A percentile compares a stretch with the other conserved stretches of the same genome.
Conservation (phyloP, 495 filamentous ascomycete species). For the Penicillium manginii region DNA sequence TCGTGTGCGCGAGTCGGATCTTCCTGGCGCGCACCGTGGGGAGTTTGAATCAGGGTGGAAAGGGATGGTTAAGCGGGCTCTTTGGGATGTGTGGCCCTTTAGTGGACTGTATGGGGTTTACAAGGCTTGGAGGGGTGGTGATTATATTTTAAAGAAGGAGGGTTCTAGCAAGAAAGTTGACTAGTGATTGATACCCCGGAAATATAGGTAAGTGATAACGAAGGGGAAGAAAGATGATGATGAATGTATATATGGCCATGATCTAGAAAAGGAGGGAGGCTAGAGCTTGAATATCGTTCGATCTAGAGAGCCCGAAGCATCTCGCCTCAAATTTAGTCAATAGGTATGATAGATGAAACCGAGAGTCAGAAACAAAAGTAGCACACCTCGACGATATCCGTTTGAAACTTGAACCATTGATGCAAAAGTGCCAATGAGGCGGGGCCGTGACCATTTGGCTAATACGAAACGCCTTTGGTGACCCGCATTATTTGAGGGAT, state of each 20-base stretch:
- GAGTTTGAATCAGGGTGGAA: slow-evolving; percentile 21
- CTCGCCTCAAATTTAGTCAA: too few species aligned
- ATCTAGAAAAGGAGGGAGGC: too few species aligned
- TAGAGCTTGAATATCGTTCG: too few species aligned
- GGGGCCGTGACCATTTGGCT: too few species aligned
- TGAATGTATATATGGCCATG: too few species aligned
- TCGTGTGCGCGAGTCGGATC: slow-evolving; percentile 31
- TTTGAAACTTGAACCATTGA: too few species aligned
- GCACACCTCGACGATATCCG: neutral
- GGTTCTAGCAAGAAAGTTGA: slow-evolving; percentile 12
- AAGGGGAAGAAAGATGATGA: too few species aligned
- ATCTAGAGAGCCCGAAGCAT: too few species aligned
- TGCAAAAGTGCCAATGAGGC: too few species aligned
- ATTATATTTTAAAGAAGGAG: slow-evolving; percentile 25
- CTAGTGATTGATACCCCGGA: neutral
- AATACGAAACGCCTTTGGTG: neutral
- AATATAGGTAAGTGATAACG: too few species aligned
- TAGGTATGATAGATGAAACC: too few species aligned
- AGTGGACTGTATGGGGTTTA: slow-evolving; percentile 31
- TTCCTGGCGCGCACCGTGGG: slow-evolving; percentile 16
- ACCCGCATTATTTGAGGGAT: neutral
- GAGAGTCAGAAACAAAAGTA: neutral
- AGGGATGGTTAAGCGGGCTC: slow-evolving; percentile 15
- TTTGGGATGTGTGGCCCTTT: slow-evolving; percentile 31
- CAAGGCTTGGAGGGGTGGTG: slow-evolving; percentile 29